Base-by-base conservation (phyloP, 2,329 filamentous ascomycete species). In the Pseudopithomyces maydicus region DNA sequence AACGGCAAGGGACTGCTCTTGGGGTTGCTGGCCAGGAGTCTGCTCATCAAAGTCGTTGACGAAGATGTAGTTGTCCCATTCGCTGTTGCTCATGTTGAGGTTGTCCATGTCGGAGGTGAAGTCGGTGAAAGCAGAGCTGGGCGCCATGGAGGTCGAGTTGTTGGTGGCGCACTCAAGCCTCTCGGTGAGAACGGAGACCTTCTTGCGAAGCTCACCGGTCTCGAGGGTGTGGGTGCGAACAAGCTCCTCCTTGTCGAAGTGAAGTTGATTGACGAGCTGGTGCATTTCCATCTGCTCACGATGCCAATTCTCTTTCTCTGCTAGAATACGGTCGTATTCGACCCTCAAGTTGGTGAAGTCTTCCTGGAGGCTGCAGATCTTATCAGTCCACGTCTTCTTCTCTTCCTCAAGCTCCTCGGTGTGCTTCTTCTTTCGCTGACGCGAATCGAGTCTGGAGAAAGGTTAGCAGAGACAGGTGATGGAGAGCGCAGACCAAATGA, bases 361-460 rank as follows among this genome's bases (percentile, higher is more conserved):
- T 56, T 95, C 90, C 73, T 97, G 91, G 71, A 97, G 83, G 54
- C 89, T 85, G 65, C 80, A 85, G 73, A 97, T 90, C 73, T 90
- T 80, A 67, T 86, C 85, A 54, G 89, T 90, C 81, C 87, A 96
- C 57, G 90, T 86, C 82, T 97, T 97, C 84, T 98, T 97, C 81
- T 98, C 94, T 76, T 95, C 90, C 77, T 98, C 95, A 44, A 98
- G 86, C 68, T 95, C 89, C 80, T 98, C 95, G 33, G 95, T 98
- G 80, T 98, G 94, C 79, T 92, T 90, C 86, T 98, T 98, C 85
- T 98, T 99, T 69, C 95, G 89, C 78, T 98, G 94, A 65, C 95
- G 88, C 43, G 95, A 98, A 80, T 98, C 94, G 69, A 99, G 90
- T 65, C 92, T 96, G 63, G 70, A 33, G 56, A 59, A 7, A 70